These are phyloP conservation scores for Termitomyces sp. DNA, from an alignment of 768 basidiomycete species.

Conservation along the genomic window DNA sequence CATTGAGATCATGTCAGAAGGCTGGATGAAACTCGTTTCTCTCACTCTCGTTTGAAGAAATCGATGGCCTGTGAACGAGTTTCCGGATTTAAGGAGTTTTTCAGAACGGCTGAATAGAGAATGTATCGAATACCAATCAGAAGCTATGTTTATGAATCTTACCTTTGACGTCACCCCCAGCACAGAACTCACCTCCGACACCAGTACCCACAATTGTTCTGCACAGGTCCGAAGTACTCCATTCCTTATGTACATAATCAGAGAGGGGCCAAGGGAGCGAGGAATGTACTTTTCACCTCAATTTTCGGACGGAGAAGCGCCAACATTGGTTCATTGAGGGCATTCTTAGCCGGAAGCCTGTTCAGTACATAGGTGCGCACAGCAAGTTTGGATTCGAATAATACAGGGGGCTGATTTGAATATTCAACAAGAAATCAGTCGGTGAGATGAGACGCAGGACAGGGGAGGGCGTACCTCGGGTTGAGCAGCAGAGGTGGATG, in stretches of 20 bases:
- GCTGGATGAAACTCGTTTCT: constrained; percentile 29
- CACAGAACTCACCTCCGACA: constrained; percentile 77
- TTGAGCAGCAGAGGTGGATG: constrained; percentile 19
- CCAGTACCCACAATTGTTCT: constrained; percentile 71
- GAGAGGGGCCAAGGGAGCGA: background rate
- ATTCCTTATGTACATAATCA: constrained; percentile 44
- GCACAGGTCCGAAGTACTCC: constrained; percentile 66
- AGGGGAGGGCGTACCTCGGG: constrained; percentile 28
- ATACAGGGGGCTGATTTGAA: constrained; percentile 40
- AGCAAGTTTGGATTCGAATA: constrained; percentile 62
- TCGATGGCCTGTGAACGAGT: constrained; percentile 64
- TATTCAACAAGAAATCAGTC: constrained; percentile 10
- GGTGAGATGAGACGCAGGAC: constrained; percentile 7
- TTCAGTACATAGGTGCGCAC: constrained; percentile 75
- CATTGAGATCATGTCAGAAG: constrained; percentile 6
- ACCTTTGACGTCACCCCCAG: constrained; percentile 93
- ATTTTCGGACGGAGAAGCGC: constrained; percentile 63
- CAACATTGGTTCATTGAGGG: constrained; percentile 78
- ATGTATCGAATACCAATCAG: constrained; percentile 1
- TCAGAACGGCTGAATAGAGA: constrained; percentile 43
- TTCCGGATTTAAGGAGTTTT: constrained; percentile 39
- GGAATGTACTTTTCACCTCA: constrained; percentile 43
- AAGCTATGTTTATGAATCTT: constrained; percentile 23
- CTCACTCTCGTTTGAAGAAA: constrained; percentile 89
- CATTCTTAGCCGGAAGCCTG: constrained; percentile 74